A percentile compares a stretch with the other conserved stretches of the same genome.
These are phyloP conservation scores for Sporothrix pallida DNA, from an alignment of 2,329 filamentous ascomycete species.

Conservation along the genomic window DNA sequence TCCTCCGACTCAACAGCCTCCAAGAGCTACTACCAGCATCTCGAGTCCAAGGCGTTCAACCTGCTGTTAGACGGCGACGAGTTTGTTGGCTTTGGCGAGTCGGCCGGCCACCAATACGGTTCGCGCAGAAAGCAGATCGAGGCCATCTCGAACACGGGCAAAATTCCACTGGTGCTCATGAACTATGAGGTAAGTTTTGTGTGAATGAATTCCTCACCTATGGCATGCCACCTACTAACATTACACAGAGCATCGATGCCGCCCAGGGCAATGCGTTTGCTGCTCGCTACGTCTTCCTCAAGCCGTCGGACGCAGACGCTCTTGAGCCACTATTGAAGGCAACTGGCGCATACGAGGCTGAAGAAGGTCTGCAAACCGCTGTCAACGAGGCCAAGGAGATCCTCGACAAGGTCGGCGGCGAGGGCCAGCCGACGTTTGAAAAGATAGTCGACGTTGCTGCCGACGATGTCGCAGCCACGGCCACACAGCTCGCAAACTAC, in stretches of 20 bases:
- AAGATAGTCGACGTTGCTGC: slow-evolving; percentile 53
- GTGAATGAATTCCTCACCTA: slow-evolving; percentile 20
- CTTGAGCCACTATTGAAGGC: slow-evolving; percentile 52
- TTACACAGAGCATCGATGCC: slow-evolving; percentile 56
- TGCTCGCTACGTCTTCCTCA: slow-evolving; percentile 61
- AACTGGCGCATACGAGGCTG: slow-evolving; percentile 52
- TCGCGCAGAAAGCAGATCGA: slow-evolving; percentile 61
- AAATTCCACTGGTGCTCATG: slow-evolving; percentile 64
- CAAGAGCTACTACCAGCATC: slow-evolving; percentile 50
- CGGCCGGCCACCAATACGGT: slow-evolving; percentile 59
- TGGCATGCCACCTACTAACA: slow-evolving; percentile 40
- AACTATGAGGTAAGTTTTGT: slow-evolving; percentile 55
- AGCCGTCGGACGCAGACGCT: slow-evolving; percentile 48
- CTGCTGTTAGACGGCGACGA: slow-evolving; percentile 65
- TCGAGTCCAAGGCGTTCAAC: slow-evolving; percentile 61
- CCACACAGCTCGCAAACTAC: slow-evolving; percentile 56
- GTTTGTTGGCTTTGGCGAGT: slow-evolving; percentile 61
- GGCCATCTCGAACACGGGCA: slow-evolving; percentile 57
- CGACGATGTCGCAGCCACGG: slow-evolving; percentile 57
- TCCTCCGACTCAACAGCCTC: not conserved
- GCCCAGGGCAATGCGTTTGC: slow-evolving; percentile 62
- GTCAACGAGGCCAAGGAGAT: slow-evolving; percentile 50
- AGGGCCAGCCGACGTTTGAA: slow-evolving; percentile 51
- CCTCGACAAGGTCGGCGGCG: slow-evolving; percentile 52
- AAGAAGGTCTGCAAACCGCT: slow-evolving; percentile 54